Conservation (phyloP, 1,284 basidiomycete genomes). For the Cutaneotrichosporon sp. region DNA sequence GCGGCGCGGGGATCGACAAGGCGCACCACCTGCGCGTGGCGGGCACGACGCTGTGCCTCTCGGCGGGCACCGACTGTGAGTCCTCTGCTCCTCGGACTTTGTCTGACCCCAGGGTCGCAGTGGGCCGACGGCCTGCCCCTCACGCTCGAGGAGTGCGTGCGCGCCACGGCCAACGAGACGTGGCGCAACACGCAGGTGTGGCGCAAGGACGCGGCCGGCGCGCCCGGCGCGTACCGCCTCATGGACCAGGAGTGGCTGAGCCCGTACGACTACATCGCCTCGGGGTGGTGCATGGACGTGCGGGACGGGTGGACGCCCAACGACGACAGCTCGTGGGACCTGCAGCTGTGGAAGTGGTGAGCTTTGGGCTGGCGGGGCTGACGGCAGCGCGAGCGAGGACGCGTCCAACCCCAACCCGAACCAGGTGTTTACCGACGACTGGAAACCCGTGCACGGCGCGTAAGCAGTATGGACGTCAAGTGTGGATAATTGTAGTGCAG, state of each 20-base stretch:
- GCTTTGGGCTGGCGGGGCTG: not conserved
- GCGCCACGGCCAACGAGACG: not conserved
- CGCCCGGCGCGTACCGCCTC: not conserved
- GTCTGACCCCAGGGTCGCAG: not conserved
- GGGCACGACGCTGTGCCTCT: not conserved
- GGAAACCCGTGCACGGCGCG: not conserved
- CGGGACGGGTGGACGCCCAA: not conserved
- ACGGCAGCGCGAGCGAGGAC: not conserved
- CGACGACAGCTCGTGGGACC: not conserved
- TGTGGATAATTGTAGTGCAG: not conserved
- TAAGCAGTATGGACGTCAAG: too few species aligned
- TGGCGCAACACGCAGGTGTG: constrained; percentile 1
- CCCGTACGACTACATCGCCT: not conserved
- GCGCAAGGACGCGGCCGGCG: not conserved
- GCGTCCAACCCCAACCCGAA: constrained; percentile 1
- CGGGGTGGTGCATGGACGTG: constrained; percentile 5
- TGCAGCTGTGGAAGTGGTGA: constrained; percentile 4
- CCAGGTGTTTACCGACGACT: not conserved
- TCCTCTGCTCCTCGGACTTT: not conserved
- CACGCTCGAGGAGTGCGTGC: not conserved
- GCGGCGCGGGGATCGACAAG: not conserved
- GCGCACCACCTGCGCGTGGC: not conserved
- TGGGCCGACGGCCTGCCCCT: not conserved
- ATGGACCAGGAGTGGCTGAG: not conserved
- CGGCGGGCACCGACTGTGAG: not conserved